Conservation (phyloP, 352 stramenopile species). For the Globisporangium mamillatum region DNA sequence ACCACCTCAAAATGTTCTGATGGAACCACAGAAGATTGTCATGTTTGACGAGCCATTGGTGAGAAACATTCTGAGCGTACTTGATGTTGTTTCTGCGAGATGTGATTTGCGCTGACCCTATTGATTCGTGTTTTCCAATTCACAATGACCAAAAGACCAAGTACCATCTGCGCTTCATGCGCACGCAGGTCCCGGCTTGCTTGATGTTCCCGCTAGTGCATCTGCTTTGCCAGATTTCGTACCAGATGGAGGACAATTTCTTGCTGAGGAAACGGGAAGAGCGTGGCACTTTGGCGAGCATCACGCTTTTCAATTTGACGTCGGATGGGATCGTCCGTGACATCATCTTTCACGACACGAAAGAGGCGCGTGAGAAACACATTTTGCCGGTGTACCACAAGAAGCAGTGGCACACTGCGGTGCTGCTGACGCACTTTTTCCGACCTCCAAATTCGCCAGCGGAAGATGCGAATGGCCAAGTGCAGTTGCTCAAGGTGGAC, state of each 20-base stretch:
- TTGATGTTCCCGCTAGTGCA: slow-evolving; percentile 86
- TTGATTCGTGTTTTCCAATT: slow-evolving; percentile 2
- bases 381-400: slow-evolving; percentile 84
- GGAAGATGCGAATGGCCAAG: slow-evolving; percentile 69
- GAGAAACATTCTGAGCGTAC: slow-evolving; percentile 16
- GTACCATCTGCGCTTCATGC: slow-evolving; percentile 80
- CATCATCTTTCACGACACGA: slow-evolving; percentile 85
- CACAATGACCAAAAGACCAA: slow-evolving; percentile 51
- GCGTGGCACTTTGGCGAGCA: slow-evolving; percentile 69
- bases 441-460: slow-evolving; percentile 65
- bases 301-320: slow-evolving; percentile 85
- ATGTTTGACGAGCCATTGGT: slow-evolving; percentile 89
- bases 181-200: slow-evolving; percentile 70
- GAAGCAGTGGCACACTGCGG: slow-evolving; percentile 83
- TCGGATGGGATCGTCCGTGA: slow-evolving; percentile 84
- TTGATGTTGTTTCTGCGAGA: neutral
- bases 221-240: slow-evolving; percentile 85
- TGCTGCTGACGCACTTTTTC: slow-evolving; percentile 84
- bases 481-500: slow-evolving; percentile 83
- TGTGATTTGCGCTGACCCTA: slow-evolving; percentile 5
- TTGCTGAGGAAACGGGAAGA: slow-evolving; percentile 78
- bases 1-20: slow-evolving; percentile 70
- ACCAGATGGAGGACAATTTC: slow-evolving; percentile 86
- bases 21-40: slow-evolving; percentile 75
- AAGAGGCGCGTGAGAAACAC: slow-evolving; percentile 81